Conservation (phyloP, 148 eudicot genomes). For the Rhododendron vialii region DNA sequence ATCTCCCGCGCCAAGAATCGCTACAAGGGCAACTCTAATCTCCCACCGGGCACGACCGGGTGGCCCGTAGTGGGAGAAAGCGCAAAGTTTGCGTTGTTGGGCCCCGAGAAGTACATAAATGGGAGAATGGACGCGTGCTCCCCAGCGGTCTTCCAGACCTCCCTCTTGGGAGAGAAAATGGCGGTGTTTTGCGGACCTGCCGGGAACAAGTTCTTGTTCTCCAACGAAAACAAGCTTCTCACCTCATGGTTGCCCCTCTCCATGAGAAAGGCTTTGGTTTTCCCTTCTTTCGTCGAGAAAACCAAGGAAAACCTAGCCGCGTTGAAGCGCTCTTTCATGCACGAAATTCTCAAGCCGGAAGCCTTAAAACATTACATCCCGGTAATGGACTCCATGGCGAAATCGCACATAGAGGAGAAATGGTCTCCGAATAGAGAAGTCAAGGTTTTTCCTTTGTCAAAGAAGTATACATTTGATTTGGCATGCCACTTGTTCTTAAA, state of each 20-base stretch:
- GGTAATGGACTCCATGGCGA: slow-evolving; percentile 10
- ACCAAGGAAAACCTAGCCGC: background rate
- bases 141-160: slow-evolving; percentile 24
- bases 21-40: background rate
- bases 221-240: background rate
- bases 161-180: slow-evolving; percentile 31
- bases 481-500: slow-evolving; percentile 18
- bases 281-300: slow-evolving; percentile 8
- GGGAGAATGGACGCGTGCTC: slow-evolving; percentile 28
- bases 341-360: slow-evolving; percentile 12
- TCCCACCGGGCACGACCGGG: slow-evolving; percentile 29
- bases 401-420: background rate
- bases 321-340: background rate
- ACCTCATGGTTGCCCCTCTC: slow-evolving; percentile 3
- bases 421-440: slow-evolving; percentile 13
- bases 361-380: background rate
- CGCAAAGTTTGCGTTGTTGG: slow-evolving; percentile 10
- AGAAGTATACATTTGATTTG: slow-evolving; percentile 23
- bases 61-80: slow-evolving; percentile 36
- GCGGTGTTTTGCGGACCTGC: slow-evolving; percentile 6
- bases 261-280: slow-evolving; percentile 5
- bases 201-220: slow-evolving; percentile 1
- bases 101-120: slow-evolving; percentile 23
- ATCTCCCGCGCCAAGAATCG: background rate
- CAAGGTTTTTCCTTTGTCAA: slow-evolving; percentile 16